These are phyloP conservation scores for Malus asiatica DNA, from an alignment of 306 rosid genomes.

Conservation along the genomic window DNA sequence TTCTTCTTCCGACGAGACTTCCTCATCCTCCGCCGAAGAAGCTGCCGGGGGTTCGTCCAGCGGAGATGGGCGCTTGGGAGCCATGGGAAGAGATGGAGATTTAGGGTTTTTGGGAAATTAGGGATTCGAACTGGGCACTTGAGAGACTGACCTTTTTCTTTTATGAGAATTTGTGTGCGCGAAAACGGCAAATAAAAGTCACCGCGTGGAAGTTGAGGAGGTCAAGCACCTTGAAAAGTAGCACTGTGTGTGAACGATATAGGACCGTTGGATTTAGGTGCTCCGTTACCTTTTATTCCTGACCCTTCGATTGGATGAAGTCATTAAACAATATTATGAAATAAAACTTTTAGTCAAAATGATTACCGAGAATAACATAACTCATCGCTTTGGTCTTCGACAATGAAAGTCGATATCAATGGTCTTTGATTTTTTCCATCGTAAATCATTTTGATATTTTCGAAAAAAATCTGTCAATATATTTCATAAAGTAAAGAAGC, in stretches of 20 bases:
- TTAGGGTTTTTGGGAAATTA: conserved; percentile 18
- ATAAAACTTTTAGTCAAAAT: no score
- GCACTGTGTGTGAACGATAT: not conserved
- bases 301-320: no score
- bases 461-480: no score
- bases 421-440: no score
- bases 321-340: no score
- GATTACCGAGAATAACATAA: no score
- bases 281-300: no score
- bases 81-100: conserved; percentile 30
- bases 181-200: not conserved
- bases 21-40: conserved; percentile 37
- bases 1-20: conserved; percentile 22
- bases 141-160: not conserved
- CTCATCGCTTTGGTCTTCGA: rapidly evolving
- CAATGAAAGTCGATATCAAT: no score
- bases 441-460: no score
- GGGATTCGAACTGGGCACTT: not conserved
- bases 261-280: not conserved
- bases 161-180: not conserved
- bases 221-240: not conserved
- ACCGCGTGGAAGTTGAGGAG: not conserved
- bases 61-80: conserved; percentile 55
- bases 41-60: conserved; percentile 70
- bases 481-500: rapidly evolving